A percentile compares a stretch with the other conserved stretches of the same genome.
phyloP scores from a whole-genome alignment of 148 eudicot genomes.

The Fagopyrum esculentum region DNA sequence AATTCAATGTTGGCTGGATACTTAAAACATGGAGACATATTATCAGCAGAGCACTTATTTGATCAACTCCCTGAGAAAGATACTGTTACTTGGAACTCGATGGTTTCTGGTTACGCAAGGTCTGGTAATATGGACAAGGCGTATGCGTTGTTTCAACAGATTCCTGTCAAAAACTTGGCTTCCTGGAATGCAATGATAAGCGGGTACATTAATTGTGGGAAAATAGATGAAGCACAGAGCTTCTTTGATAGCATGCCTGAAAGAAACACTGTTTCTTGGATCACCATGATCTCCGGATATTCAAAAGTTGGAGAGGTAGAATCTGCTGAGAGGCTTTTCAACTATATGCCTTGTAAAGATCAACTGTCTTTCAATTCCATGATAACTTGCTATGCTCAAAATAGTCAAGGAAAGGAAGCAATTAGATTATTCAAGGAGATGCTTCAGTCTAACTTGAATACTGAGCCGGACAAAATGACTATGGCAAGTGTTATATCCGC shows the following conservation, averaged over 20 bases:
- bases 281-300: conserved; percentile 69
- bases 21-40: conserved; percentile 43
- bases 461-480: conserved; percentile 77
- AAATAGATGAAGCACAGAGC: conserved; percentile 44
- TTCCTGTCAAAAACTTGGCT: conserved; percentile 57
- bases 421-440: conserved; percentile 51
- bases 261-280: conserved; percentile 56
- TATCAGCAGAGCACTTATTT: conserved; percentile 41
- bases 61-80: conserved; percentile 57
- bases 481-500: conserved; percentile 70
- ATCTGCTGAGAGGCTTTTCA: conserved; percentile 43
- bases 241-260: conserved; percentile 59
- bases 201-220: conserved; percentile 57
- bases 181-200: conserved; percentile 83
- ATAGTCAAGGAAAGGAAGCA: conserved; percentile 61
- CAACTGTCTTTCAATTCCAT: conserved; percentile 55
- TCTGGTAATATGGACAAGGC: conserved; percentile 58
- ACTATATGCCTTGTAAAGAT: conserved; percentile 32
- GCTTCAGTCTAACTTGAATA: conserved; percentile 25
- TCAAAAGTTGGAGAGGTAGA: conserved; percentile 62
- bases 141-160: conserved; percentile 36
- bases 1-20: conserved; percentile 65
- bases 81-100: conserved; percentile 71
- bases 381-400: conserved; percentile 83
- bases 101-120: conserved; percentile 65